Evolutionary conservation across 1,284 basidiomycete species (phyloP), one percentile per base, ranked within the genome.

Genomic region (Trichosporon sp.): DNA sequence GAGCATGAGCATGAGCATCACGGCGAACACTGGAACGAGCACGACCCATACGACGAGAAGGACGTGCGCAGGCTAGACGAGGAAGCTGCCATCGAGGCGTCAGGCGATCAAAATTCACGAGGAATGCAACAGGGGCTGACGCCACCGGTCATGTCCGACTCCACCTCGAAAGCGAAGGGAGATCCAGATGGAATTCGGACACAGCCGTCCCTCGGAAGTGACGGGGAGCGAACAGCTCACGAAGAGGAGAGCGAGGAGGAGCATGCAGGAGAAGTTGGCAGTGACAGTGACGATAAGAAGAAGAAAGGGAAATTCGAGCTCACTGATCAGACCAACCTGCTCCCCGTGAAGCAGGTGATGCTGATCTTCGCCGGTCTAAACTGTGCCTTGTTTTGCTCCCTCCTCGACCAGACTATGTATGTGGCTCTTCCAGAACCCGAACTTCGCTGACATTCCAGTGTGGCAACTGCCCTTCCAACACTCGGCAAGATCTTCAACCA

Each of bases 321-420:
- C 54, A 85, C 85, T 1, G 89, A 90, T 77, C 89, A 90, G 77
- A 89, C 88, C 8, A 89, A 89, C 69, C 82, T 89, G 23, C 82
- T 90, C 2, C 89, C 88, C 0, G 84, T 86, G 73, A 83, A 82
- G 65, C 87, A 86, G 71, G 82, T 89, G 32, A 75, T 88, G 11
- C 80, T 85, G 4, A 84, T 88, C 9, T 88, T 89, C 66, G 72
- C 82, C 4, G 84, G 87, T 4, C 81, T 89, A 9, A 80, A 85
- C 31, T 64, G 66, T 36, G 73, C 73, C 2, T 60, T 74, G 8
- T 78, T 88, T 16, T 86, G 86, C 62, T 83, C 84, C n/a, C 76
- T 86, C 7, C 82, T 87, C 27, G 71, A 73, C 60, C 73, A 74
- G 49, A 75, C 71, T 2, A 74, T 73, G 71, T 71, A 33, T 62